Base-by-base conservation (phyloP, 441 rosid species). In the Aleurites moluccanus region DNA sequence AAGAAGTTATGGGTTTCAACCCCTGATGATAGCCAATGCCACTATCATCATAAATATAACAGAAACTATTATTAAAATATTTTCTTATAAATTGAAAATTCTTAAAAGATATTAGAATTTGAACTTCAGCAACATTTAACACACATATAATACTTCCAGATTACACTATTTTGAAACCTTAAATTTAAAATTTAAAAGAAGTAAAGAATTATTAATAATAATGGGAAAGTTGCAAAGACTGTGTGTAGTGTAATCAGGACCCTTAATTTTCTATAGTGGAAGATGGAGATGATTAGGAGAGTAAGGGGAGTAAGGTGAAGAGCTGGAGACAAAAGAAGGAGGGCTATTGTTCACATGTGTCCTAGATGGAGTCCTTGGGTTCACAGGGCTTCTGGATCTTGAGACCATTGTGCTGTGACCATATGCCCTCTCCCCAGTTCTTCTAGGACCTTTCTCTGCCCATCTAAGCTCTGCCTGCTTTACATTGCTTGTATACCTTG, bases 381-480 rank as follows among this genome's bases (percentile, higher is more conserved):
- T 61, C 14, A 60, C 18, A 0, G 84, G 83, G 71, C 77, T 85
- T 71, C 75, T 75, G 45, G 86, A 72, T 75, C 79, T 70, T 14
- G 89, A 75, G 76, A 67, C 76, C 76, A 79, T 64, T 25, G 13
- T 55, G 60, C 75, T 80, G 9, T n/a, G 53, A 18, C 83, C 83
- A 4, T 76, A 64, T 10, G 75, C 80, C 69, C 75, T 76, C 45
- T 84, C 91, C 0, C 80, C 83, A 13, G 62, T 76, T 75, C 76
- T 80, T 73, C 88, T 80, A 1, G 92, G 88, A 33, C 92, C 94
- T 79, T 85, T 90, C 85, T 88, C 94, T 0, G 92, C 92, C 94
- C 94, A 88, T 64, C 77, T 86, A 15, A 87, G 78, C 80, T 90
- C 92, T 30, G 88, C 92, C 64, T 82, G 89, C 79, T 85, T 88